Conservation (phyloP, 306 rosid species). For the Glycine latifolia region DNA sequence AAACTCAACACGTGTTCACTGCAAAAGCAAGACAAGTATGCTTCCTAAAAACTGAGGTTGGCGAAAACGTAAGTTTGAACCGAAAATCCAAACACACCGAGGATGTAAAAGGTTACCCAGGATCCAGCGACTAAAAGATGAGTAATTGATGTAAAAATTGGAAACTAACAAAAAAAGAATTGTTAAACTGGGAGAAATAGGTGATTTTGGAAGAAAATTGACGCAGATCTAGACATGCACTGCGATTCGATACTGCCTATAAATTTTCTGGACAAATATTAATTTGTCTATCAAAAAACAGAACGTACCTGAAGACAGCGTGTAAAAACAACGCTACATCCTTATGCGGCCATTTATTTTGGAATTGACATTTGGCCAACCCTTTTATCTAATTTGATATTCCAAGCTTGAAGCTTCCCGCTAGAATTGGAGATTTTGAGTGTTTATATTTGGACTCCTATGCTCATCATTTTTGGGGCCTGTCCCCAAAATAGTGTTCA, state of each 20-base stretch:
- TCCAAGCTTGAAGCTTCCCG: not conserved
- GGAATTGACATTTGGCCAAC: constrained; percentile 44
- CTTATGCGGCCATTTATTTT: constrained; percentile 33
- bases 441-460: not conserved
- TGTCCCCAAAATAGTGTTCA: too few relatives aligned
- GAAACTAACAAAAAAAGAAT: too few relatives aligned
- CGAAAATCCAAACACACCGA: too few relatives aligned
- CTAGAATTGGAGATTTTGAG: constrained; percentile 12
- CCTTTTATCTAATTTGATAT: constrained; percentile 28
- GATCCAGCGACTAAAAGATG: too few relatives aligned
- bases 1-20: too few relatives aligned
- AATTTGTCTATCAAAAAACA: constrained; percentile 16
- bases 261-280: constrained; percentile 15
- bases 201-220: not conserved
- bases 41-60: too few relatives aligned
- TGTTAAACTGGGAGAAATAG: not conserved
- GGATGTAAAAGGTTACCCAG: too few relatives aligned
- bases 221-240: not conserved
- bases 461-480: too few relatives aligned
- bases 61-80: too few relatives aligned
- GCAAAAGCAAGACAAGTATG: too few relatives aligned
- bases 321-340: not conserved
- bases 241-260: not conserved
- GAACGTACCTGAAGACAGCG: constrained; percentile 15
- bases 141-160: too few relatives aligned